Percentiles rank a stretch among this genome's conserved stretches.
Conservation (phyloP, 139 green algal genomes). For the Volvox africanus region DNA sequence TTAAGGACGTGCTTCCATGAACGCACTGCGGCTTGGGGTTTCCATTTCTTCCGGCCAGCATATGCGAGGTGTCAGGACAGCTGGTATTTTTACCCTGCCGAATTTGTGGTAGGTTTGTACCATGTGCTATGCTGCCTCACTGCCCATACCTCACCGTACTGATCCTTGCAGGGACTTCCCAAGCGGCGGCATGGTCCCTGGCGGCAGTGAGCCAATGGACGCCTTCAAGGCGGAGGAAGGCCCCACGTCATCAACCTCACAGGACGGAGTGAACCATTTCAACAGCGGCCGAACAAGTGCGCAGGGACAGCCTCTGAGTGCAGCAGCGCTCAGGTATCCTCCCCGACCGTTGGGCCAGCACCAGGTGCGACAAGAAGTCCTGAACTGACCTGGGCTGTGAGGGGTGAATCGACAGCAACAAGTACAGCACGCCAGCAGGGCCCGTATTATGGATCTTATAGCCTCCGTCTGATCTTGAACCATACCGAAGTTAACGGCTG, state of each 20-base stretch:
- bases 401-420: no score
- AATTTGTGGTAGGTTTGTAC: neutral
- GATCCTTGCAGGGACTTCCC: neutral
- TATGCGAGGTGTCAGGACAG: no score
- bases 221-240: constrained; percentile 26
- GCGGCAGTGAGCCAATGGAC: constrained; percentile 28
- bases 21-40: no score
- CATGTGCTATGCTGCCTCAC: neutral
- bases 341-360: constrained; percentile 12
- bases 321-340: constrained; percentile 2
- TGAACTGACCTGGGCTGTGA: no score
- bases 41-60: no score
- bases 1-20: no score
- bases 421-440: no score
- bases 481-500: no score
- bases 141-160: no score
- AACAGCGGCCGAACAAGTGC: neutral
- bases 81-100: no score
- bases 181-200: neutral
- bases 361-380: neutral
- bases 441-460: no score
- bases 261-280: neutral
- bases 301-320: neutral
- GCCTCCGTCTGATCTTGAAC: no score
- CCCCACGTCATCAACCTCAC: neutral